phyloP scores from a whole-genome alignment of 2,329 filamentous ascomycete genomes.

The Didymosphaeria variabile region DNA sequence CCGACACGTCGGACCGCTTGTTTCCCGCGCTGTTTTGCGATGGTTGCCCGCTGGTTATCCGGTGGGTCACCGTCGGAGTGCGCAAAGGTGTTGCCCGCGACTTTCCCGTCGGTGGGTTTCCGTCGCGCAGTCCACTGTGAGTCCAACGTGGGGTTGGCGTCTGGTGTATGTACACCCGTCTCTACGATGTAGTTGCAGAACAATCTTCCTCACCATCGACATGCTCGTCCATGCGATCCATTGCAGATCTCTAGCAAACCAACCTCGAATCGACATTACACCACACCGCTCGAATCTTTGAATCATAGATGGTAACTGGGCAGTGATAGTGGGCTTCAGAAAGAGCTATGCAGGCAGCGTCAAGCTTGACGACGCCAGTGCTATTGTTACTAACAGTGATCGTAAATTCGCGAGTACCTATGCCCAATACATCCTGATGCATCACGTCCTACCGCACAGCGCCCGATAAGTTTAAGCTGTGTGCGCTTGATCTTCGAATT shows the following conservation, averaged over 20 bases:
- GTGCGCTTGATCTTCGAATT: not conserved
- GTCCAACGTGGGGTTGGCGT: no score
- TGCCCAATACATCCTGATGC: not conserved
- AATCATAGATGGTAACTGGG: not conserved
- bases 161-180: no score
- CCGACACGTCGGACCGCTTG: constrained; percentile 8
- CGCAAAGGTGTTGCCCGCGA: not conserved
- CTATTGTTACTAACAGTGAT: not conserved
- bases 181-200: no score
- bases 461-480: not conserved
- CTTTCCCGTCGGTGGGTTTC: constrained; percentile 7
- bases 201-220: no score
- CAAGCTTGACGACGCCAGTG: not conserved
- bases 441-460: not conserved
- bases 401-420: not conserved
- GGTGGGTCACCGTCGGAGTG: constrained; percentile 8
- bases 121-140: not conserved
- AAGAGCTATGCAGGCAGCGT: not conserved
- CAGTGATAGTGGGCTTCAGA: not conserved
- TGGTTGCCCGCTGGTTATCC: constrained; percentile 10
- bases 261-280: no score
- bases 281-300: no score
- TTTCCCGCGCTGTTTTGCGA: constrained; percentile 5
- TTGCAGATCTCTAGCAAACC: no score
- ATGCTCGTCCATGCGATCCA: no score